Conservation (phyloP, 805 yeast species). For the Priceomyces castillae region DNA sequence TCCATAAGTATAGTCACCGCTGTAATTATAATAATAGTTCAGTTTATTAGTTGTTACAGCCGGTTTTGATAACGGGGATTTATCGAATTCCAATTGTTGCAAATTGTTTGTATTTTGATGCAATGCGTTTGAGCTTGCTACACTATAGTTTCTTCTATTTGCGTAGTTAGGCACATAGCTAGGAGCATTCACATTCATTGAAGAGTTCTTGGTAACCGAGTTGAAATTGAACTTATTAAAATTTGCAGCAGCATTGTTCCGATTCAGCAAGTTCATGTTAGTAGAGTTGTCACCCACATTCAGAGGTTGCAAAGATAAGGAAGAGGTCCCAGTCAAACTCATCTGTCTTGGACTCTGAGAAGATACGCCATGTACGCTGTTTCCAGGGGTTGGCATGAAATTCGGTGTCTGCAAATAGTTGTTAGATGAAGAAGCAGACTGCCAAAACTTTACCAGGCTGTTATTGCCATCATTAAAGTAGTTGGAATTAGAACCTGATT, state of each 20-base stretch:
- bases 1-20: conserved; percentile 7
- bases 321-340: neutral
- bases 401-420: conserved; percentile 6
- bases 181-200: conserved; percentile 30
- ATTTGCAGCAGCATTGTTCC: neutral
- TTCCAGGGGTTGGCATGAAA: conserved; percentile 4
- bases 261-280: neutral
- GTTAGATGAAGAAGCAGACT: conserved; percentile 5
- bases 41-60: conserved; percentile 3
- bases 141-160: conserved; percentile 1
- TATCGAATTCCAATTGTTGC: conserved; percentile 4
- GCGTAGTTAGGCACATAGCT: conserved; percentile 26
- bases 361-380: neutral
- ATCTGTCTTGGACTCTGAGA: neutral
- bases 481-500: conserved; percentile 1
- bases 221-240: neutral
- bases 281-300: neutral
- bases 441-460: conserved; percentile 14
- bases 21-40: conserved; percentile 8
- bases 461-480: neutral
- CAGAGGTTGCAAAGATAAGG: neutral
- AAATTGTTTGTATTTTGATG: conserved; percentile 3
- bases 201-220: conserved; percentile 5
- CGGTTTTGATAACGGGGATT: conserved; percentile 1
- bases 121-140: conserved; percentile 2